Conservation (phyloP, 495 filamentous ascomycete genomes). For the Xylaria scruposa region DNA sequence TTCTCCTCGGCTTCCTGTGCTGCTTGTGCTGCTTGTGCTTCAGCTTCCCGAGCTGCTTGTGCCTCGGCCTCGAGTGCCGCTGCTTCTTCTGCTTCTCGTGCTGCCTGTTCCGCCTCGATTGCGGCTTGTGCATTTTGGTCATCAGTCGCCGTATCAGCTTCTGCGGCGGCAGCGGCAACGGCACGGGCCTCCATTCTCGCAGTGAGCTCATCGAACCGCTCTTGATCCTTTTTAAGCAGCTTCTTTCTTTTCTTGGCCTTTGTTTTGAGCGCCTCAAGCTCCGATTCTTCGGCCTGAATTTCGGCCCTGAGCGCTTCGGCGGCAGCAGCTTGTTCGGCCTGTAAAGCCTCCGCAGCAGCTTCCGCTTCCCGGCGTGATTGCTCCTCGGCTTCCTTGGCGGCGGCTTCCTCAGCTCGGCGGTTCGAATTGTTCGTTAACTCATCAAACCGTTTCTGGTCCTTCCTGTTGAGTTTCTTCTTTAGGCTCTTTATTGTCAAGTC, state of each 20-base stretch:
- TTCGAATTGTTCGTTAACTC: slow-evolving; percentile 43
- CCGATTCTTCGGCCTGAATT: slow-evolving; percentile 34
- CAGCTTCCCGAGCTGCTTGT: slow-evolving; percentile 15
- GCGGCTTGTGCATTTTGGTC: slow-evolving; percentile 9
- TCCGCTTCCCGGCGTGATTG: slow-evolving; percentile 33
- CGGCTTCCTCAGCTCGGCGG: slow-evolving; percentile 31
- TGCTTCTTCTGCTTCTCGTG: slow-evolving; percentile 35
- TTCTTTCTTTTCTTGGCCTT: slow-evolving; percentile 29
- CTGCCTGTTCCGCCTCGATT: slow-evolving; percentile 32
- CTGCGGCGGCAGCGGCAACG: not conserved
- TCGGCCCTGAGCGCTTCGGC: slow-evolving; percentile 36
- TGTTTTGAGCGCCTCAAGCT: slow-evolving; percentile 28
- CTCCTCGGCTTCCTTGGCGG: slow-evolving; percentile 43
- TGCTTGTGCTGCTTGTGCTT: slow-evolving; percentile 16
- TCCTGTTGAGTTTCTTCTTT: slow-evolving; percentile 38
- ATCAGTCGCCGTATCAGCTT: not conserved
- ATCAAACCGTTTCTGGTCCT: slow-evolving; percentile 43
- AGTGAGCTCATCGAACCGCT: slow-evolving; percentile 48
- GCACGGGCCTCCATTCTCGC: slow-evolving; percentile 41
- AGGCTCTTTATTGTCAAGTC: slow-evolving; percentile 41
- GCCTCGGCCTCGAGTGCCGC: slow-evolving; percentile 37
- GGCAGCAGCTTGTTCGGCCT: slow-evolving; percentile 38
- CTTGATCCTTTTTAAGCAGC: slow-evolving; percentile 29
- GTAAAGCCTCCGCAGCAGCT: slow-evolving; percentile 35
- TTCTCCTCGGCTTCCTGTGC: slow-evolving; percentile 29